Evolutionary conservation across 1,284 basidiomycete genomes (phyloP).

Genomic region (Leucoagaricus sp.): DNA sequence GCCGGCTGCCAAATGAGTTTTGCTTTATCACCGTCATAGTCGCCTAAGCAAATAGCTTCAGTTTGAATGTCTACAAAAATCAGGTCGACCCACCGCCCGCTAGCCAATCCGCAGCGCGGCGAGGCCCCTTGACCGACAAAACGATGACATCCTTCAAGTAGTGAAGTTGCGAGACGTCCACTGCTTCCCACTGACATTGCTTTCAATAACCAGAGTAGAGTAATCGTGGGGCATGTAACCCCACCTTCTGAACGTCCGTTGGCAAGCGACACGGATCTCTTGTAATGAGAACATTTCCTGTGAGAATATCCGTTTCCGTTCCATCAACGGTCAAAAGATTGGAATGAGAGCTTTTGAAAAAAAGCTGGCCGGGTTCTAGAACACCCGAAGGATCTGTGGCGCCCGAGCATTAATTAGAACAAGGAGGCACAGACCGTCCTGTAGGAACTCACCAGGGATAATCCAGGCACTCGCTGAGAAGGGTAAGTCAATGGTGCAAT

Average conservation of each 20-base stretch:
- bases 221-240: not conserved
- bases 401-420: not conserved
- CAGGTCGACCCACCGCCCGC: conserved; percentile 40
- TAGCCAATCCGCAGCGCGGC: conserved; percentile 48
- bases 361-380: conserved; percentile 46
- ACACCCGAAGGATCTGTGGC: conserved; percentile 42
- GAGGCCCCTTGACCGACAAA: conserved; percentile 44
- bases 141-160: conserved; percentile 49
- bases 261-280: conserved; percentile 57
- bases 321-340: conserved; percentile 40
- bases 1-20: conserved; percentile 45
- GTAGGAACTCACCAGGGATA: conserved; percentile 41
- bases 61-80: not conserved
- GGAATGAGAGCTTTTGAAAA: conserved; percentile 42
- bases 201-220: not conserved
- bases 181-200: conserved; percentile 42
- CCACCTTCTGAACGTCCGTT: conserved; percentile 53
- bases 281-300: conserved; percentile 48
- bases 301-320: conserved; percentile 40
- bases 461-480: conserved; percentile 52
- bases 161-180: conserved; percentile 44
- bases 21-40: conserved; percentile 54
- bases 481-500: conserved; percentile 44
- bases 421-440: conserved; percentile 1
- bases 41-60: conserved; percentile 31